These are phyloP conservation scores for Kurtzmaniella quercitrusa DNA, from an alignment of 1,139 yeast species.

Conservation along the genomic window DNA sequence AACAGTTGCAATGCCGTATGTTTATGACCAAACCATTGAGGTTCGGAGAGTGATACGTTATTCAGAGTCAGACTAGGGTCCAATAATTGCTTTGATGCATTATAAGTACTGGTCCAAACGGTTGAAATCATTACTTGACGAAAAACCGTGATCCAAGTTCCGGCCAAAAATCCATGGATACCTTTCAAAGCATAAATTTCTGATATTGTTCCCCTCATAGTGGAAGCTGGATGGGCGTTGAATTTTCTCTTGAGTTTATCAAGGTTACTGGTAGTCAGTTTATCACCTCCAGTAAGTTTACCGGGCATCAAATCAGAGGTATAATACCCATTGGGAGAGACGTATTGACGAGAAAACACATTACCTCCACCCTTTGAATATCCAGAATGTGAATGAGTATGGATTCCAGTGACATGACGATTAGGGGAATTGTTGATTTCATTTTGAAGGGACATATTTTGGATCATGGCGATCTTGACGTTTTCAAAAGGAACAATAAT, in stretches of 20 bases:
- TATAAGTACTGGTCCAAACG: constrained; percentile 81
- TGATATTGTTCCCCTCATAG: constrained; percentile 47
- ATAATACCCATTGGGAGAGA: constrained; percentile 43
- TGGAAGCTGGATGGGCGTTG: constrained; percentile 52
- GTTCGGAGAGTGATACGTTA: constrained; percentile 19
- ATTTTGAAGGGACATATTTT: constrained; percentile 44
- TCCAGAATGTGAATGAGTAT: neutral
- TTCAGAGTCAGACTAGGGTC: constrained; percentile 44
- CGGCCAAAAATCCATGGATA: constrained; percentile 72
- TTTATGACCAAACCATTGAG: constrained; percentile 47
- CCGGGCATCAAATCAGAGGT: constrained; percentile 32
- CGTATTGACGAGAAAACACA: constrained; percentile 31
- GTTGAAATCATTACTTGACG: constrained; percentile 78
- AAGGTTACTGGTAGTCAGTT: constrained; percentile 8
- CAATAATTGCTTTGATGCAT: constrained; percentile 65
- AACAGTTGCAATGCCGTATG: constrained; percentile 39
- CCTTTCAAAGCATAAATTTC: constrained; percentile 81
- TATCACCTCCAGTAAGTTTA: constrained; percentile 19
- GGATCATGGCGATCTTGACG: constrained; percentile 81
- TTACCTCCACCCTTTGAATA: constrained; percentile 9
- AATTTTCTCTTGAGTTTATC: constrained; percentile 34
- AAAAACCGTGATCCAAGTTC: constrained; percentile 70
- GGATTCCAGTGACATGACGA: constrained; percentile 26
- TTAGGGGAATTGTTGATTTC: constrained; percentile 21
- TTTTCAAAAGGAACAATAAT: constrained; percentile 91